phyloP scores from a whole-genome alignment of 352 stramenopile species.

The Phytophthora podocarpi region DNA sequence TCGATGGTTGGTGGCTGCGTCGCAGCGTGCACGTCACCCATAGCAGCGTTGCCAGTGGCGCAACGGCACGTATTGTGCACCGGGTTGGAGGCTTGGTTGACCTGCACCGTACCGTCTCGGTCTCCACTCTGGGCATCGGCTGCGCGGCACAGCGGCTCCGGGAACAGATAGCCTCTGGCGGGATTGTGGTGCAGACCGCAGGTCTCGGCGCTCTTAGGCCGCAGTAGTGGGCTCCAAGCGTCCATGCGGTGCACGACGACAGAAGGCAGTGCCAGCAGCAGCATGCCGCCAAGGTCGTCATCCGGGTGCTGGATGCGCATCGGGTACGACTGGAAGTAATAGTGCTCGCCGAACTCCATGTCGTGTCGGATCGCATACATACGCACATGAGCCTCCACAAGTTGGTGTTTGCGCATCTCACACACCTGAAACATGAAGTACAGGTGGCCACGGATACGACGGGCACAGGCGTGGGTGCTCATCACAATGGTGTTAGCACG shows the following conservation, averaged over 20 bases:
- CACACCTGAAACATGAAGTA: constrained; percentile 95
- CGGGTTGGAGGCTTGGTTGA: constrained; percentile 27
- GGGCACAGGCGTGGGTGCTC: constrained; percentile 91
- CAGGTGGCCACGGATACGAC: constrained; percentile 84
- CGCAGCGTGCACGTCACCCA: constrained; percentile 20
- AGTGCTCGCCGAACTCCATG: constrained; percentile 64
- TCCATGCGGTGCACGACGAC: constrained; percentile 95
- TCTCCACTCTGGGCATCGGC: constrained; percentile 70
- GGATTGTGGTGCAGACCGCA: constrained; percentile 74
- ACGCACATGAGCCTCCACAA: constrained; percentile 94
- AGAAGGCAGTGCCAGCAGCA: constrained; percentile 90
- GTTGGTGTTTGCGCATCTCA: constrained; percentile 93
- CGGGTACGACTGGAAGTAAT: constrained; percentile 93
- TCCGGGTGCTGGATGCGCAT: constrained; percentile 94
- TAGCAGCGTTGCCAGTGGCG: constrained; percentile 18
- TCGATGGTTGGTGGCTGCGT: constrained; percentile 44
- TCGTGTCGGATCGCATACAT: constrained; percentile 93
- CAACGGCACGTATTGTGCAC: constrained; percentile 59
- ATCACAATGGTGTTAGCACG: constrained; percentile 95
- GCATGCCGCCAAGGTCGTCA: constrained; percentile 91
- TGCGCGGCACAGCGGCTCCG: constrained; percentile 60
- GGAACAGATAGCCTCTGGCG: constrained; percentile 67
- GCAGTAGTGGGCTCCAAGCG: constrained; percentile 88
- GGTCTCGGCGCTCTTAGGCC: constrained; percentile 52
- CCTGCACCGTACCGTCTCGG: constrained; percentile 47